phyloP scores from a whole-genome alignment of 345 rosid genomes.

The Melastoma malabathricum region DNA sequence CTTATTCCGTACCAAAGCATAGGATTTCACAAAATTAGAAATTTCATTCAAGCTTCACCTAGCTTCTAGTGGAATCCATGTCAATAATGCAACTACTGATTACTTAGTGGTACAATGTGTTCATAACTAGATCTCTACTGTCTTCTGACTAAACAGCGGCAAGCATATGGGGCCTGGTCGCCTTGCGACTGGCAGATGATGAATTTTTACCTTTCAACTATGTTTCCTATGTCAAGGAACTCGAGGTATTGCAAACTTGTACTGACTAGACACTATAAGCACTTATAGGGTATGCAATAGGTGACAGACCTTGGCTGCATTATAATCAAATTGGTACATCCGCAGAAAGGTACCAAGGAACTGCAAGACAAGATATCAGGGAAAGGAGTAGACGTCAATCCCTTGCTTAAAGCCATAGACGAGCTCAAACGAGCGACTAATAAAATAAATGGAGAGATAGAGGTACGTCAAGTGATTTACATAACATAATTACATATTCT shows the following conservation, averaged over 20 bases:
- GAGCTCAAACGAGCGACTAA: conserved; percentile 44
- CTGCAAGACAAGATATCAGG: conserved; percentile 31
- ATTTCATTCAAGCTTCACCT: too few species aligned
- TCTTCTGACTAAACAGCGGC: conserved; percentile 24
- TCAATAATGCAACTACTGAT: too few species aligned
- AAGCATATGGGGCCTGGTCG: conserved; percentile 60
- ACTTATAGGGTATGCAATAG: conserved; percentile 2
- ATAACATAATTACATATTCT: too few species aligned
- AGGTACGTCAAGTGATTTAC: conserved; percentile 23
- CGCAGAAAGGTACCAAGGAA: conserved; percentile 38
- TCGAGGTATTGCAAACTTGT: conserved; percentile 28
- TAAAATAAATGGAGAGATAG: conserved; percentile 27
- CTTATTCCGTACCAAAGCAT: not conserved
- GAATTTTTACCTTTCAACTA: conserved; percentile 65
- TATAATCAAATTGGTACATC: not conserved
- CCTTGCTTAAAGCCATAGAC: conserved; percentile 43
- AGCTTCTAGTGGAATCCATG: too few species aligned
- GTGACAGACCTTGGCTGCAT: not conserved
- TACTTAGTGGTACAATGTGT: too few species aligned
- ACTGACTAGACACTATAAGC: not conserved
- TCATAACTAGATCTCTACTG: too few species aligned
- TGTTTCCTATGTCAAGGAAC: conserved; percentile 48
- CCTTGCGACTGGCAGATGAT: conserved; percentile 71
- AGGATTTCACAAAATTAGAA: too few species aligned
- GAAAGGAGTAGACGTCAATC: conserved; percentile 25